Evolutionary conservation across 768 basidiomycete genomes (phyloP).

Genomic region (Boletus sensibilis): DNA sequence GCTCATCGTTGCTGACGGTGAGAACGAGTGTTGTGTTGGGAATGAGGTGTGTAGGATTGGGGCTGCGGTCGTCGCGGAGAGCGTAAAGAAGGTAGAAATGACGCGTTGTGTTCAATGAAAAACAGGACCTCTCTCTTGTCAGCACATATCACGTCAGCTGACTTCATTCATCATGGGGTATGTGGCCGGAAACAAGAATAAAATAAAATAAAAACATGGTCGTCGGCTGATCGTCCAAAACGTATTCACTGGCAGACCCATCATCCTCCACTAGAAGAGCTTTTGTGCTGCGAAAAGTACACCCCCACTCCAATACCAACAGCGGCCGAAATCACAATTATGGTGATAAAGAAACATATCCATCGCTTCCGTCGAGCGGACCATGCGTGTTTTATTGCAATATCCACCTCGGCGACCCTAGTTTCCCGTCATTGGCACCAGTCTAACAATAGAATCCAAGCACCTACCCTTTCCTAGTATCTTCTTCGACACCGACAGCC

Average conservation of each 20-base stretch:
- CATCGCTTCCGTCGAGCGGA: constrained; percentile 77
- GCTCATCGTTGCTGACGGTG: constrained; percentile 23
- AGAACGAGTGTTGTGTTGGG: background rate
- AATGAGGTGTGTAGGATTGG: background rate
- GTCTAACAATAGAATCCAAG: background rate
- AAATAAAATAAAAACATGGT: background rate
- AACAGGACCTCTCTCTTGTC: constrained; percentile 1
- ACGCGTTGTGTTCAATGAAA: constrained; percentile 15
- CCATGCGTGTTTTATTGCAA: constrained; percentile 67
- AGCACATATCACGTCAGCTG: constrained; percentile 22
- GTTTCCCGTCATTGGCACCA: background rate
- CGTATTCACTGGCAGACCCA: background rate
- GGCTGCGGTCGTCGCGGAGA: background rate
- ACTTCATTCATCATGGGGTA: constrained; percentile 1
- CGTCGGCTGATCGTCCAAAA: background rate
- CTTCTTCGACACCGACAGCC: constrained; percentile 59
- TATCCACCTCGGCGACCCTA: constrained; percentile 61
- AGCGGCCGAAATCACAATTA: constrained; percentile 57
- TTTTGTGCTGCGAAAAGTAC: constrained; percentile 21
- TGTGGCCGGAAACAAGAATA: background rate
- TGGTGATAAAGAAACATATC: constrained; percentile 73
- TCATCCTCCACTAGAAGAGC: background rate
- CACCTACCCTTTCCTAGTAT: constrained; percentile 71
- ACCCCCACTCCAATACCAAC: constrained; percentile 31
- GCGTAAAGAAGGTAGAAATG: constrained; percentile 7